These are phyloP conservation scores for Alopecurus myosuroides DNA, from an alignment of 176 grass and related monocot species.

Conservation along the genomic window DNA sequence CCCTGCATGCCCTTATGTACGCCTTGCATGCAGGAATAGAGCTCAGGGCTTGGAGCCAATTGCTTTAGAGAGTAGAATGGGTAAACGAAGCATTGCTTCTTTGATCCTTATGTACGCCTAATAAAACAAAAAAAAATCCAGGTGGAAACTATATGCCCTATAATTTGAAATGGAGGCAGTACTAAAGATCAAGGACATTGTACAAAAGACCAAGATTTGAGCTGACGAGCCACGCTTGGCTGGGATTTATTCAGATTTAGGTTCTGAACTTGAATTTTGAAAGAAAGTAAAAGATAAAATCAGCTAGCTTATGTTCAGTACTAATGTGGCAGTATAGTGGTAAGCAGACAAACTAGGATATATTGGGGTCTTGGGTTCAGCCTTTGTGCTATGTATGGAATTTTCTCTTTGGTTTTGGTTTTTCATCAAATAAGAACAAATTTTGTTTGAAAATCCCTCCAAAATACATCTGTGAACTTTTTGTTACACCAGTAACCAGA, in stretches of 20 bases:
- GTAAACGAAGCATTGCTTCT: background rate
- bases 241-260: background rate
- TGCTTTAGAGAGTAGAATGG: background rate
- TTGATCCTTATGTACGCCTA: background rate
- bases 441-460: background rate
- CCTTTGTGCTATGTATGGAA: background rate
- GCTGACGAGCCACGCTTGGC: background rate
- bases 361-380: background rate
- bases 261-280: background rate
- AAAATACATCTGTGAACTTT: background rate
- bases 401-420: background rate
- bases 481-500: background rate
- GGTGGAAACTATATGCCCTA: background rate
- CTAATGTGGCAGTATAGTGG: background rate
- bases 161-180: background rate
- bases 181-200: background rate
- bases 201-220: background rate
- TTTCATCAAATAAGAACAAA: background rate
- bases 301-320: background rate
- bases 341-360: background rate
- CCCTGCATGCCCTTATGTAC: background rate
- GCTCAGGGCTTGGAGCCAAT: background rate
- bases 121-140: background rate
- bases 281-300: background rate
- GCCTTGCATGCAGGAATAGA: background rate